These are phyloP conservation scores for Xylaria sp. DNA, from an alignment of 2,329 filamentous ascomycete genomes.

Conservation along the genomic window DNA sequence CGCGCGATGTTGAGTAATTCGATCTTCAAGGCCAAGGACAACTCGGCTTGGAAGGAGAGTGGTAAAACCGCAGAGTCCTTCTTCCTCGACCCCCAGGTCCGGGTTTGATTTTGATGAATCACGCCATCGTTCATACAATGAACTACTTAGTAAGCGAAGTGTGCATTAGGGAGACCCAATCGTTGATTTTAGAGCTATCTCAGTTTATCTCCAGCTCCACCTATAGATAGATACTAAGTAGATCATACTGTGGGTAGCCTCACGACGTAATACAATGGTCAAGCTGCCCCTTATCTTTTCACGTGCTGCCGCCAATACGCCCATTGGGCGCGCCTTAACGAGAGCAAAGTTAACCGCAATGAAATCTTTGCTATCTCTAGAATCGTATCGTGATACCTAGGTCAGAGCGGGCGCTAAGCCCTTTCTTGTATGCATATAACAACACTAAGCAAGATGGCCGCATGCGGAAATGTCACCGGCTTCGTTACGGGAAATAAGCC, in stretches of 20 bases:
- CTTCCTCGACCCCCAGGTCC: constrained; percentile 29
- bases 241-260: neutral
- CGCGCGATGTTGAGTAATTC: constrained; percentile 34
- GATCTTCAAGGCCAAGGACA: constrained; percentile 36
- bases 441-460: constrained; percentile 10
- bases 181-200: constrained; percentile 23
- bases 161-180: constrained; percentile 19
- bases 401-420: constrained; percentile 4
- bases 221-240: neutral
- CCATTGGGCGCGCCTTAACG: neutral
- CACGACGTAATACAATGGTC: neutral
- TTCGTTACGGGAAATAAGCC: constrained; percentile 17
- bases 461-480: neutral
- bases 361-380: neutral
- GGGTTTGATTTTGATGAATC: constrained; percentile 25
- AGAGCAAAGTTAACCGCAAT: neutral
- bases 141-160: neutral
- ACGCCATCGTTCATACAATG: constrained; percentile 17
- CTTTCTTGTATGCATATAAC: neutral
- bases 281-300: neutral
- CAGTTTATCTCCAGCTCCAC: constrained; percentile 13
- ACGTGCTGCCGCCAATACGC: neutral
- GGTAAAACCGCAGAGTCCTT: constrained; percentile 10
- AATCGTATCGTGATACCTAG: neutral
- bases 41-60: constrained; percentile 29